Conservation (phyloP, 164 flowering plant genomes). For the Vitis rupestris region DNA sequence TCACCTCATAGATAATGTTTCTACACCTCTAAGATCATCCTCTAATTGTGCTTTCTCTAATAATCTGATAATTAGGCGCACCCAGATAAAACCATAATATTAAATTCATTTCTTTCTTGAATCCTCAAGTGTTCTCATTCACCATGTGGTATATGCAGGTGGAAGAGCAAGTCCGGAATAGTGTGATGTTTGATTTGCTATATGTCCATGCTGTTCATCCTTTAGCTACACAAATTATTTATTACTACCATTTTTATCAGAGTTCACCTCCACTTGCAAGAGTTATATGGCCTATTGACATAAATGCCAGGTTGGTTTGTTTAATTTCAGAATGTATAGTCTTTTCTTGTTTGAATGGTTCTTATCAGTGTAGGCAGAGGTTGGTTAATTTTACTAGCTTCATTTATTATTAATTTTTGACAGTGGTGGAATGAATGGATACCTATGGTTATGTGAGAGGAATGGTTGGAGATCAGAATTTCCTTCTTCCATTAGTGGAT, state of each 20-base stretch:
- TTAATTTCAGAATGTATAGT: neutral
- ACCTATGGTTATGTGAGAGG: slow-evolving; percentile 65
- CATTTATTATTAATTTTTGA: slow-evolving; percentile 14
- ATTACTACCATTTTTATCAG: slow-evolving; percentile 32
- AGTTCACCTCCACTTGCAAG: slow-evolving; percentile 31
- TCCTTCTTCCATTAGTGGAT: slow-evolving; percentile 65
- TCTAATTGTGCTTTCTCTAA: too few relatives aligned
- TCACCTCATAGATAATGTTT: too few relatives aligned
- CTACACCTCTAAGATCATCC: too few relatives aligned
- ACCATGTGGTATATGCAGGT: slow-evolving; percentile 39
- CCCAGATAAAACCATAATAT: too few relatives aligned
- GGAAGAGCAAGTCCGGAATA: slow-evolving; percentile 75
- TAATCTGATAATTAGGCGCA: too few relatives aligned
- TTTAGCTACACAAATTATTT: slow-evolving; percentile 47
- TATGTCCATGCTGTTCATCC: slow-evolving; percentile 60
- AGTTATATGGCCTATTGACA: slow-evolving; percentile 42
- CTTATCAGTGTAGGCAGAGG: neutral
- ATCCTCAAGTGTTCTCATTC: slow-evolving; percentile 1
- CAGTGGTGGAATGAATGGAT: slow-evolving; percentile 98
- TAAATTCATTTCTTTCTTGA: neutral
- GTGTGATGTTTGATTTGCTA: slow-evolving; percentile 79
- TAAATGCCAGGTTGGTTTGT: slow-evolving; percentile 61
- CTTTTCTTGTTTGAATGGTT: neutral
- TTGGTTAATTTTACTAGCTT: slow-evolving; percentile 1
- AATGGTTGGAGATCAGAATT: slow-evolving; percentile 43